phyloP scores from a whole-genome alignment of 768 basidiomycete species.

The Macrolepiota dolichaula region DNA sequence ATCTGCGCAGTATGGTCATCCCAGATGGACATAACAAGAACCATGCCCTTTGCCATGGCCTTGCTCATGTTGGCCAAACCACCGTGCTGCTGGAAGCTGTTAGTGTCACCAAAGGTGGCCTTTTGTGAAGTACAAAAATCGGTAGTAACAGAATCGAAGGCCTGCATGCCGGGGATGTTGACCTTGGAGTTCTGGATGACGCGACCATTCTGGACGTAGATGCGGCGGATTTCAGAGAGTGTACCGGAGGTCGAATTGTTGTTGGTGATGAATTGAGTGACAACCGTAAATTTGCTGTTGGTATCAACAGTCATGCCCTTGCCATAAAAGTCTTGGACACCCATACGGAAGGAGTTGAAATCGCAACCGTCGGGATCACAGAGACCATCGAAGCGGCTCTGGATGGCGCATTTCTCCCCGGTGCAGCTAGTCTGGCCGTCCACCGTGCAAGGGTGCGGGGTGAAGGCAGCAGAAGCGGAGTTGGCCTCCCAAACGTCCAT shows the following conservation, averaged over 20 bases:
- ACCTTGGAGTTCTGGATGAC: constrained; percentile 32
- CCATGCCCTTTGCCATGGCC: constrained; percentile 42
- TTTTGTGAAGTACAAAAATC: constrained; percentile 45
- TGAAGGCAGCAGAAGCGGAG: constrained; percentile 34
- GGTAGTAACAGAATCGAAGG: constrained; percentile 34
- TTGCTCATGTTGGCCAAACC: constrained; percentile 34
- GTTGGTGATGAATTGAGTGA: constrained; percentile 41
- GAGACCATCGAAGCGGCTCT: constrained; percentile 20
- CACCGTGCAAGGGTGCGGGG: constrained; percentile 34
- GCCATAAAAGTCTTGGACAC: constrained; percentile 34
- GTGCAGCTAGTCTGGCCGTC: constrained; percentile 30
- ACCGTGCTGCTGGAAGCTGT: constrained; percentile 40
- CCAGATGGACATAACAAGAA: constrained; percentile 45
- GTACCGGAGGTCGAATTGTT: constrained; percentile 33
- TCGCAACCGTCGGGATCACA: constrained; percentile 46
- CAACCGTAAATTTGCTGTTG: constrained; percentile 10
- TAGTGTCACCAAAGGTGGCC: constrained; percentile 42
- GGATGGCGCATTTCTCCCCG: constrained; percentile 27
- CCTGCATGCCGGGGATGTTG: constrained; percentile 26
- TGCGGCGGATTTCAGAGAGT: constrained; percentile 12
- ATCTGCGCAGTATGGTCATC: constrained; percentile 47
- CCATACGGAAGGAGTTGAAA: constrained; percentile 48
- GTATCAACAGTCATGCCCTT: constrained; percentile 27
- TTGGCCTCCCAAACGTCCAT: constrained; percentile 49
- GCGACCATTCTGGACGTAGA: constrained; percentile 30